Evolutionary conservation across 2,329 filamentous ascomycete species (phyloP).

Genomic region (Exutisphaerella laricina): DNA sequence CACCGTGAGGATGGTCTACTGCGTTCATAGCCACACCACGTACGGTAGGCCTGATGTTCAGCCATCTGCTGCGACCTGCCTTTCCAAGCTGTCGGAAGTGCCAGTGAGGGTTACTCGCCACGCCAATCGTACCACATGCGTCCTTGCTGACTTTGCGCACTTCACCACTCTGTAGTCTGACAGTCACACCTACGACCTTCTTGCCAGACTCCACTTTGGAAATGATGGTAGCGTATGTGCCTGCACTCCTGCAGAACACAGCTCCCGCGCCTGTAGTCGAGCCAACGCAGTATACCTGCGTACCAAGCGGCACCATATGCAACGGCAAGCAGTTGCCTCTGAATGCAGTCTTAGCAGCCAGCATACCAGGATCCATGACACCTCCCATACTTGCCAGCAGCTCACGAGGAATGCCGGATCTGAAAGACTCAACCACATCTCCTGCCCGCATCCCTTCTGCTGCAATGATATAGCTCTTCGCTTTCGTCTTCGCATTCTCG

Average conservation of each 20-base stretch:
- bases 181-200: conserved; percentile 74
- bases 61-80: conserved; percentile 85
- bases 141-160: conserved; percentile 83
- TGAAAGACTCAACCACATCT: conserved; percentile 87
- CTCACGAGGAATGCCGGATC: conserved; percentile 79
- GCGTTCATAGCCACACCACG: conserved; percentile 99
- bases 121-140: conserved; percentile 88
- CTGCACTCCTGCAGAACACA: conserved; percentile 91
- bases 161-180: conserved; percentile 88
- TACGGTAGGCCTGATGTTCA: conserved; percentile 91
- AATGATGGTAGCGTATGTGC: conserved; percentile 82
- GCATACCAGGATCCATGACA: conserved; percentile 84
- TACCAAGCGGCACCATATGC: conserved; percentile 95
- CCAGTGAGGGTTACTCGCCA: conserved; percentile 88
- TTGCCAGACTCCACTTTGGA: conserved; percentile 74
- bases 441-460: conserved; percentile 89
- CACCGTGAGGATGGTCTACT: conserved; percentile 96
- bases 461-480: conserved; percentile 89
- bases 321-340: conserved; percentile 91
- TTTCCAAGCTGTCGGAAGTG: conserved; percentile 91
- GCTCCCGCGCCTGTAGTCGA: conserved; percentile 65
- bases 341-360: conserved; percentile 90
- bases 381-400: conserved; percentile 90
- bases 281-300: conserved; percentile 84
- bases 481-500: conserved; percentile 65